These are phyloP conservation scores for Fraxinus dipetala DNA, from an alignment of 305 asterid species.

Conservation along the genomic window DNA sequence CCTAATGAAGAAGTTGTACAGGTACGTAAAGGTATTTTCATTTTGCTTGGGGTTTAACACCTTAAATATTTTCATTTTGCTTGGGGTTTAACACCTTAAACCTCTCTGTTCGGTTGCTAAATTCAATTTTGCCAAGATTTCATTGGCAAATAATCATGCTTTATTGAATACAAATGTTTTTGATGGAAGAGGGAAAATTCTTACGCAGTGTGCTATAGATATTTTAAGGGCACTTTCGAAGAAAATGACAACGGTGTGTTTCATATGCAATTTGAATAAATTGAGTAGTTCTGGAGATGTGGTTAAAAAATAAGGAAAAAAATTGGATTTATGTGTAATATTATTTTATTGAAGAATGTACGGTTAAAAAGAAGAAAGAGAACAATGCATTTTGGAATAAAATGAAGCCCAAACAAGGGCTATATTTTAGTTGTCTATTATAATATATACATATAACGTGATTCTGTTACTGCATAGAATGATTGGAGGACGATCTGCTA, in stretches of 20 bases:
- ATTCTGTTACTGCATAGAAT: neutral
- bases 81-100: neutral
- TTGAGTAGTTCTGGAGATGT: neutral
- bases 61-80: neutral
- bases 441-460: neutral
- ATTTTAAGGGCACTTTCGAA: neutral
- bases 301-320: no score
- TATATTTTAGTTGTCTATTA: neutral
- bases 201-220: neutral
- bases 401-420: no score
- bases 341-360: no score
- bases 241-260: neutral
- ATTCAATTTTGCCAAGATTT: neutral
- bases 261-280: neutral
- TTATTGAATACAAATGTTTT: neutral
- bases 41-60: neutral
- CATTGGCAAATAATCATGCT: neutral
- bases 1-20: constrained; percentile 28
- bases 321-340: no score
- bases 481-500: neutral
- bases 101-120: neutral
- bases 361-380: no score
- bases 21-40: constrained; percentile 8
- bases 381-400: no score
- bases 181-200: neutral